A percentile compares a stretch with the other conserved stretches of the same genome.
Conservation (phyloP, 805 yeast species). For the Hyphopichia homilentoma region DNA sequence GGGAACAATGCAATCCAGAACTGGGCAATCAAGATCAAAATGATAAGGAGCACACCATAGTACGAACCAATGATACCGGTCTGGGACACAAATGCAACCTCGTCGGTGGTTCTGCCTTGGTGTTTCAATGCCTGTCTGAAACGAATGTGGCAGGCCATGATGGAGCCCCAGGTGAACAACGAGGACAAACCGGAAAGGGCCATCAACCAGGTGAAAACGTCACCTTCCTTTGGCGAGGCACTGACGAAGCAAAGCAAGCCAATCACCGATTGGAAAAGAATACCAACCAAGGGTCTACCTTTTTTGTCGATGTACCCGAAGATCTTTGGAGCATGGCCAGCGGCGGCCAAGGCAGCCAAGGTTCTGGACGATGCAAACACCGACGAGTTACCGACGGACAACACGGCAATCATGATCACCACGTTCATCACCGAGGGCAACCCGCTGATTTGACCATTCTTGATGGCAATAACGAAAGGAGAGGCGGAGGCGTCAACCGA, state of each 20-base stretch:
- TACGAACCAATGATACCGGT: slow-evolving; percentile 66
- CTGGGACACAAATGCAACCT: slow-evolving; percentile 63
- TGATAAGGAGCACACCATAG: slow-evolving; percentile 56
- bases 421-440: slow-evolving; percentile 39
- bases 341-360: slow-evolving; percentile 42
- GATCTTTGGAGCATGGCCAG: slow-evolving; percentile 42
- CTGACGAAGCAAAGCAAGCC: slow-evolving; percentile 45
- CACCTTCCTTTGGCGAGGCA: slow-evolving; percentile 36
- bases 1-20: slow-evolving; percentile 85
- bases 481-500: slow-evolving; percentile 23
- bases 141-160: slow-evolving; percentile 40
- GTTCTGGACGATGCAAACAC: slow-evolving; percentile 41
- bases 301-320: slow-evolving; percentile 44
- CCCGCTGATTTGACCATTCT: slow-evolving; percentile 32
- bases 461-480: slow-evolving; percentile 30
- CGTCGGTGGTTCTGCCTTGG: slow-evolving; percentile 68
- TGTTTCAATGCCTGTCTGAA: slow-evolving; percentile 57
- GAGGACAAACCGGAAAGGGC: slow-evolving; percentile 48
- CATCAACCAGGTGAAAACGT: slow-evolving; percentile 45
- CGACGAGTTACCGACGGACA: slow-evolving; percentile 42
- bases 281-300: slow-evolving; percentile 50
- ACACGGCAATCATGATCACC: slow-evolving; percentile 36
- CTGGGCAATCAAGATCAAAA: slow-evolving; percentile 65
- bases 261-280: slow-evolving; percentile 32
- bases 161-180: slow-evolving; percentile 49